phyloP scores from a whole-genome alignment of 805 yeast species.

The Blastobotrys americana region DNA sequence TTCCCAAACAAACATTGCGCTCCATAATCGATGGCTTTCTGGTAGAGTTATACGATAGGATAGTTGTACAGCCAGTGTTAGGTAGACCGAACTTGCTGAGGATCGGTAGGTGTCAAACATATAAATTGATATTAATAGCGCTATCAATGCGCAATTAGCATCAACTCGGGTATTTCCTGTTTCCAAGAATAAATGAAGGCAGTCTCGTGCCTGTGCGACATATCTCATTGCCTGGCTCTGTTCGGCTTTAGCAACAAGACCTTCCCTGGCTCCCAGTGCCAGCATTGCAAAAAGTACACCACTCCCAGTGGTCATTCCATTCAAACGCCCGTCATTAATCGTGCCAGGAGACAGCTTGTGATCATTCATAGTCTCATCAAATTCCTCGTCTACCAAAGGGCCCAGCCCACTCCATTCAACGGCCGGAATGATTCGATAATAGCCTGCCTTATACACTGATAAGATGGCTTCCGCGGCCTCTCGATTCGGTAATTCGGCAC shows the following conservation, averaged over 20 bases:
- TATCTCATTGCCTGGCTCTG: neutral
- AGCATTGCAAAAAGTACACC: slow-evolving; percentile 20
- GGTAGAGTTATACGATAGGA: slow-evolving; percentile 3
- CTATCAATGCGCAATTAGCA: slow-evolving; percentile 1
- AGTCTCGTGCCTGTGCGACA: slow-evolving; percentile 1
- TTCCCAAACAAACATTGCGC: slow-evolving; percentile 24
- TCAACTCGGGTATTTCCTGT: neutral
- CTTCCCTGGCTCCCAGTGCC: slow-evolving; percentile 22
- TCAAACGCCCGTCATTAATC: slow-evolving; percentile 1
- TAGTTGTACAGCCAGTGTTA: slow-evolving; percentile 18
- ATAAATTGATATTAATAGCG: slow-evolving; percentile 19
- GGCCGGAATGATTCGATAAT: slow-evolving; percentile 25
- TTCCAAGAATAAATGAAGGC: neutral
- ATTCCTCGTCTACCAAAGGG: slow-evolving; percentile 7
- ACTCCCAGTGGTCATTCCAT: slow-evolving; percentile 16
- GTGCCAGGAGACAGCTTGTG: slow-evolving; percentile 13
- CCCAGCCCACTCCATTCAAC: slow-evolving; percentile 19
- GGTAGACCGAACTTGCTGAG: slow-evolving; percentile 20
- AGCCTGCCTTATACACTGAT: slow-evolving; percentile 15
- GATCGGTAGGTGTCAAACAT: slow-evolving; percentile 19
- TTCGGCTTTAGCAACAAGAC: slow-evolving; percentile 4
- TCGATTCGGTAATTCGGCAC: slow-evolving; percentile 15
- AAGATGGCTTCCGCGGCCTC: slow-evolving; percentile 16
- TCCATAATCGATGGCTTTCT: slow-evolving; percentile 18
- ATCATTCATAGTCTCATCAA: slow-evolving; percentile 12